Evolutionary conservation across 345 rosid genomes (phyloP).

Genomic region (Lepidium sativum): DNA sequence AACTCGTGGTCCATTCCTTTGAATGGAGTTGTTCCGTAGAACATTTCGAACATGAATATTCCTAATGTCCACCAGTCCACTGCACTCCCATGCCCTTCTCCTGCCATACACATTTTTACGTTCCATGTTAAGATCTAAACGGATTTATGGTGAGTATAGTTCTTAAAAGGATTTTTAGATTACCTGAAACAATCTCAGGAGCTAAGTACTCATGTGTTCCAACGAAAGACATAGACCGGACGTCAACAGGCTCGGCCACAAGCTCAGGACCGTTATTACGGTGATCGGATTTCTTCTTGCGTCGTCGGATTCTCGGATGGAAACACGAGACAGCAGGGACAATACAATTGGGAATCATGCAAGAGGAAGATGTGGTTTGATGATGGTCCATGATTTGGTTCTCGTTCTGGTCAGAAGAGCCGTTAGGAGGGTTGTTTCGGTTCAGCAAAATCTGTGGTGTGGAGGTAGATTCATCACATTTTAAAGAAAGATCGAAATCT

Average conservation of each 20-base stretch:
- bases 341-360: slow-evolving; percentile 77
- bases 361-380: slow-evolving; percentile 53
- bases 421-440: slow-evolving; percentile 20
- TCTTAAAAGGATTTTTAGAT: background rate
- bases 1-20: slow-evolving; percentile 82
- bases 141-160: too few relatives aligned
- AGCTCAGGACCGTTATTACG: slow-evolving; percentile 52
- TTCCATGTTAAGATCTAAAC: background rate
- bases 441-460: slow-evolving; percentile 52
- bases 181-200: slow-evolving; percentile 72
- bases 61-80: slow-evolving; percentile 98
- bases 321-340: slow-evolving; percentile 88
- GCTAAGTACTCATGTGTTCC: slow-evolving; percentile 95
- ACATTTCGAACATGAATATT: slow-evolving; percentile 71
- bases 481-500: slow-evolving; percentile 88
- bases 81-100: slow-evolving; percentile 82
- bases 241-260: slow-evolving; percentile 78
- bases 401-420: slow-evolving; percentile 24
- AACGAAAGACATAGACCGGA: slow-evolving; percentile 86
- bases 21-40: slow-evolving; percentile 74
- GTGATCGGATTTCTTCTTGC: slow-evolving; percentile 49
- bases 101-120: slow-evolving; percentile 19
- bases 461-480: slow-evolving; percentile 56
- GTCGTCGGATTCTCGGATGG: slow-evolving; percentile 54
- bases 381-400: slow-evolving; percentile 30